Base-by-base conservation (phyloP, 2,329 filamentous ascomycete genomes). In the Truncatella angustata region DNA sequence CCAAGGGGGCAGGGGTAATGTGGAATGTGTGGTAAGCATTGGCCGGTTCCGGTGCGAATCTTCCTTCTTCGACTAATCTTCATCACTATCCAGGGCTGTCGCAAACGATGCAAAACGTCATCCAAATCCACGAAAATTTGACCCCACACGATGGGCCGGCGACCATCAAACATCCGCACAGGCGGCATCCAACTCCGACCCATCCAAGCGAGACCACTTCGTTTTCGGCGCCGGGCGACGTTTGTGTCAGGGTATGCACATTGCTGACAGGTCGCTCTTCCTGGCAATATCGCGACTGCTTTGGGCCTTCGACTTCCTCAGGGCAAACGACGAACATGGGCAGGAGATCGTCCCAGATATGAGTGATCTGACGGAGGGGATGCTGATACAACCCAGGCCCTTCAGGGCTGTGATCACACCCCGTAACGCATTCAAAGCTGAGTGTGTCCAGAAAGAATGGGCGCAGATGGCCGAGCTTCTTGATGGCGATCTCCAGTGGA, bases 231-330 rank as follows among this genome's bases (percentile, higher is more conserved):
- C 75, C 7, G 81, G 81, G 1, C 70, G 81, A 5, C 71, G 82
- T 21, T 73, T 82, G 37, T 85, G 81, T 59, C 79, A 75, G 0
- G 82, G 82, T 0, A 78, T 80, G 26, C 77, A 82, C 49, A 68
- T 85, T 2, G 78, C 78, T 0, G 74, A 78, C 51, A 72, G 73
- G 5, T 72, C 68, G 9, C 56, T 81, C 12, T 79, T 76, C 56
- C 65, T 81, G 6, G 71, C 63, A 11, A 73, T 79, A 28, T 66
- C 75, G 2, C 65, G 73, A 5, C 67, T 79, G n/a, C 59, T 78
- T 21, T 79, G 76, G 74, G 72, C 69, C 1, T 78, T 74, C 51
- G 56, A 73, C 32, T 65, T 74, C 24, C 34, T 52, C 21, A 40
- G 54, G 34, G 60, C 65, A 0, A 51, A 61, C 2, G 56, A 57